phyloP scores from a whole-genome alignment of 495 filamentous ascomycete species.

The Staphylotrichum longicolle region DNA sequence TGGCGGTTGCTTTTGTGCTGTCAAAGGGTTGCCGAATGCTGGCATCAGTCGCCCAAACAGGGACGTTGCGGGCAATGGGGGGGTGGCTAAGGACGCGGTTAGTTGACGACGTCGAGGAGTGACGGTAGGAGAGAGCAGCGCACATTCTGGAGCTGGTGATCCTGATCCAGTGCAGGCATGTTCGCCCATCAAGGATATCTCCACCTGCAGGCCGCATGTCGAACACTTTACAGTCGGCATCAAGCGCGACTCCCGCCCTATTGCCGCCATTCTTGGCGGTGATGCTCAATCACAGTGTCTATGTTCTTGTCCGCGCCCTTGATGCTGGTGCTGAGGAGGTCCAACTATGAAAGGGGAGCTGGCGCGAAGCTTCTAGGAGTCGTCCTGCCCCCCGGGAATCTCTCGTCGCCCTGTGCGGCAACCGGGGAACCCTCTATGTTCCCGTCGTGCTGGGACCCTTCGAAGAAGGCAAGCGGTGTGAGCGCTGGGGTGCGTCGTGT shows the following conservation, averaged over 20 bases:
- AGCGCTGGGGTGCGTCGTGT: background rate
- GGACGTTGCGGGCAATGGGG: constrained; percentile 32
- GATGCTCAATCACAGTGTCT: constrained; percentile 16
- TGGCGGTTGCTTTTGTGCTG: constrained; percentile 31
- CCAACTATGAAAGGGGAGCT: background rate
- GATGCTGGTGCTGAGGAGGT: constrained; percentile 4
- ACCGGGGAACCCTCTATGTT: constrained; percentile 11
- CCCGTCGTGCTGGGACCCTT: background rate
- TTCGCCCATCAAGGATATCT: constrained; percentile 89
- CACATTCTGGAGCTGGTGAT: constrained; percentile 40
- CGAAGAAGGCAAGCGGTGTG: background rate
- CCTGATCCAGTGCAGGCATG: constrained; percentile 61
- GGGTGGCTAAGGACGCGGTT: constrained; percentile 27
- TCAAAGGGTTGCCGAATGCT: constrained; percentile 24
- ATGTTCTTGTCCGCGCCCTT: background rate
- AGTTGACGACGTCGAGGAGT: constrained; percentile 9
- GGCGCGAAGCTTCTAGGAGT: background rate
- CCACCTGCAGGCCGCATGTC: constrained; percentile 76
- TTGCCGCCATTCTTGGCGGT: constrained; percentile 42
- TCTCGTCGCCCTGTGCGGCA: constrained; percentile 4
- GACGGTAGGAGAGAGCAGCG: constrained; percentile 10
- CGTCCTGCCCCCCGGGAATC: constrained; percentile 15
- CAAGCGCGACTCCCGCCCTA: constrained; percentile 62
- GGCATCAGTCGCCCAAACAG: constrained; percentile 43
- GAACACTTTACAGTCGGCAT: constrained; percentile 97